Evolutionary conservation across 768 basidiomycete species (phyloP), one percentile per base, ranked within the genome.

Genomic region (Mrakia frigida): DNA sequence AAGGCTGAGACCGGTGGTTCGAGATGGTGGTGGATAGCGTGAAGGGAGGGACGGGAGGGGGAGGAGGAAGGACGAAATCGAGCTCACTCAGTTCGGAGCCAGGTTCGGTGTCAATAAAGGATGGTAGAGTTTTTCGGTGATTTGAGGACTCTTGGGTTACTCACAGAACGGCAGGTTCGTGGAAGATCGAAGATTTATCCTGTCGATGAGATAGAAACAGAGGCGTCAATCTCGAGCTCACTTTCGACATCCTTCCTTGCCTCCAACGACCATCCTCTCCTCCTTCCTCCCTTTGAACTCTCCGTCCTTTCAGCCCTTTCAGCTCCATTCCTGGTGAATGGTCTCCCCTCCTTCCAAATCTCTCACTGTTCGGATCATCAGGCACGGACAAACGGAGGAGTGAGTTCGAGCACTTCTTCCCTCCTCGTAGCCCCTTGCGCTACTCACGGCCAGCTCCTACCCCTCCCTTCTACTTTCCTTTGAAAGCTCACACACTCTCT

Each of bases 331-430:
- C 56, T 6, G 28, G 56, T 9, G 56, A 25, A 68, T 68, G 65
- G 65, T 70, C 10, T 50, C 46, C 10, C 41, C 69, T 25, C 46
- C 69, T 31, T 53, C 50, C 50, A 56, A 52, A 2, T 52, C 35
- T 23, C 33, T 72, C 33, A 72, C 70, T 7, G 53, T 72, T 18
- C 50, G 50, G 4, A 46, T 72, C 52, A 72, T 72, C 53, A 50
- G 70, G 5, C 70, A 72, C n/a, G 70, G 70, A 4, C 70, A 72
- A 35, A 72, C 70, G 9, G 70, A 53, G 18, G 70, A 72, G 69
- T 70, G 33, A 46, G 69, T 43, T 25, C 56, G 63, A n/a, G n/a
- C n/a, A n/a, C 25, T 25, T 9, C 37, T 35, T 33, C 35, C 25
- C 37, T 35, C 18, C 37, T 35, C 39, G 11, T n/a, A n/a, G n/a